Conservation (phyloP, 768 basidiomycete genomes). For the Mycena metata region DNA sequence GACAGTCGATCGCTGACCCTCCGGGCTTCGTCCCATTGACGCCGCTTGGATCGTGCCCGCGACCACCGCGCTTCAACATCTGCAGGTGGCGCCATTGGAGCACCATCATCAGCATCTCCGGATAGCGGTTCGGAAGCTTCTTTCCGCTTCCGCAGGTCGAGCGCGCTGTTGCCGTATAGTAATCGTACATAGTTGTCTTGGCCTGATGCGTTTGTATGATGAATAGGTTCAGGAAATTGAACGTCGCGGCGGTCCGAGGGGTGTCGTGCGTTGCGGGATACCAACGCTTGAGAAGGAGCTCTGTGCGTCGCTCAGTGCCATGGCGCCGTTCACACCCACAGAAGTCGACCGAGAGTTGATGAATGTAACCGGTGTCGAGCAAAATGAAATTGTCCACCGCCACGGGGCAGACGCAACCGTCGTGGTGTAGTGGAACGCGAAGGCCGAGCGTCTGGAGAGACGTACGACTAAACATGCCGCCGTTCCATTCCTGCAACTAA, state of each 20-base stretch:
- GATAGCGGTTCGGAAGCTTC: background rate
- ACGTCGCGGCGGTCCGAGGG: background rate
- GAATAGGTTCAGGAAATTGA: background rate
- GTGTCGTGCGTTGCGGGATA: background rate
- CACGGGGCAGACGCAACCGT: background rate
- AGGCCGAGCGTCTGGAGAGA: background rate
- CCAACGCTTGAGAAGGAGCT: constrained; percentile 5
- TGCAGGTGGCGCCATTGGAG: background rate
- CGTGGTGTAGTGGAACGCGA: background rate
- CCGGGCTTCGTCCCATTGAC: background rate
- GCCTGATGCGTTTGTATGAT: background rate
- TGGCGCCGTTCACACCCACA: background rate
- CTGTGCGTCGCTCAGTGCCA: background rate
- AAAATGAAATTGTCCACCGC: background rate
- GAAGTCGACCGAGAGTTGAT: background rate
- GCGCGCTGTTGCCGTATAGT: background rate
- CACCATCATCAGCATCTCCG: background rate
- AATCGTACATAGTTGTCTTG: background rate
- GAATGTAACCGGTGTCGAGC: background rate
- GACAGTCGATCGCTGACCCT: no score
- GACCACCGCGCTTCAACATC: background rate
- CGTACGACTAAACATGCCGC: background rate
- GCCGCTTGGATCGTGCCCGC: background rate
- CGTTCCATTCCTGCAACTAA: background rate
- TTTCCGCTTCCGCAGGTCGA: background rate